Evolutionary conservation across 139 green algal species (phyloP), one percentile per base, ranked within the genome.

Genomic region (Chlamydomonas sphaeroides): DNA sequence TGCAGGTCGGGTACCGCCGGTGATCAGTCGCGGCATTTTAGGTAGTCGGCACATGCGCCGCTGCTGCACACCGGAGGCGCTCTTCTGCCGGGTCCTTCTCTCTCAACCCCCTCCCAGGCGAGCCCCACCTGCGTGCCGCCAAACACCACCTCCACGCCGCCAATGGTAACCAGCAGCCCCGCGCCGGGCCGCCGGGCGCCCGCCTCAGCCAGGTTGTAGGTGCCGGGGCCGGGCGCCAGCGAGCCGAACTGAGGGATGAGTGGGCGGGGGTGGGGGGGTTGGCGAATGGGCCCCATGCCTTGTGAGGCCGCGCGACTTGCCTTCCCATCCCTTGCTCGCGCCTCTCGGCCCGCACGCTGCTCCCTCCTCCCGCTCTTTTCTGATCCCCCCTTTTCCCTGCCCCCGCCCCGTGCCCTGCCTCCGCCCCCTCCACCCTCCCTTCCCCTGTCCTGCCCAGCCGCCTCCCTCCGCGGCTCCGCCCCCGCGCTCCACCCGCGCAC

Each of bases 61-160:
- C n/a, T n/a, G n/a, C n/a, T n/a, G n/a, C n/a, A n/a, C n/a, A n/a
- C n/a, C n/a, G n/a, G n/a, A n/a, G n/a, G n/a, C n/a, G n/a, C n/a
- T n/a, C n/a, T n/a, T n/a, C n/a, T n/a, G n/a, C n/a, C n/a, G n/a
- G n/a, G n/a, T n/a, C n/a, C n/a, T n/a, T n/a, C n/a, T n/a, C n/a
- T n/a, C n/a, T n/a, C n/a, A n/a, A n/a, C n/a, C n/a, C n/a, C n/a
- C n/a, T n/a, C n/a, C n/a, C n/a, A n/a, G n/a, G n/a, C n/a, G n/a
- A n/a, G n/a, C n/a, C n/a, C n/a, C n/a, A n/a, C n/a, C n/a, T 41
- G 35, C 17, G 63, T 67, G 48, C 77, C 77, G 6, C 77, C 77
- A 21, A 84, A 75, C 49, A 84, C 77, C 48, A 84, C 77, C 57
- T 84, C 77, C 48, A 84, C 77, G 63, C 77, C 77, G 49, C 77